phyloP scores from a whole-genome alignment of 2,329 filamentous ascomycete genomes.

The Emydomyces testavorans region DNA sequence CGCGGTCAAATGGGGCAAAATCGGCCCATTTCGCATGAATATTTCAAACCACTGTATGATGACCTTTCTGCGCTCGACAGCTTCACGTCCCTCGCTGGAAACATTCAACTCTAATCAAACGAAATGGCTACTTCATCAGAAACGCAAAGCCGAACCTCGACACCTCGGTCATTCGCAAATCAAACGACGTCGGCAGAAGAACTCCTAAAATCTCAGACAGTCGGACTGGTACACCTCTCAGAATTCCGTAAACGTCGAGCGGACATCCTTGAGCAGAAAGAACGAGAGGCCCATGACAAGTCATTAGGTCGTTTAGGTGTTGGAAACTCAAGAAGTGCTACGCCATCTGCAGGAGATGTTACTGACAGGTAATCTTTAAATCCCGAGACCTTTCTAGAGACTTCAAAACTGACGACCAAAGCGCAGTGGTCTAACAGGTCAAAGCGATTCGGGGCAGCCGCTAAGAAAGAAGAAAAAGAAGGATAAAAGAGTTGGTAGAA shows the following conservation, averaged over 20 bases:
- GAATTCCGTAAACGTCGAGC: conserved; percentile 94
- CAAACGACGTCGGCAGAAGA: conserved; percentile 69
- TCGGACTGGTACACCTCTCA: conserved; percentile 80
- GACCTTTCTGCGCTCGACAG: too few relatives aligned
- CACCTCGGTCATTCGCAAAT: conserved; percentile 52
- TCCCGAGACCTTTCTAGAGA: not conserved
- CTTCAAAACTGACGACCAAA: conserved; percentile 44
- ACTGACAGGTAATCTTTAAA: conserved; percentile 47
- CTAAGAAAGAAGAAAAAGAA: conserved; percentile 50
- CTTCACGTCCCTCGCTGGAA: too few relatives aligned
- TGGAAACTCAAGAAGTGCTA: conserved; percentile 40
- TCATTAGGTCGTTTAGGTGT: conserved; percentile 37
- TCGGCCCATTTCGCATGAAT: too few relatives aligned
- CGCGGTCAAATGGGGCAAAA: too few relatives aligned
- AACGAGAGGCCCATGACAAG: conserved; percentile 62
- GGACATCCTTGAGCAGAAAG: conserved; percentile 83
- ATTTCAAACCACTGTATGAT: too few relatives aligned
- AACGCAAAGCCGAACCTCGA: conserved; percentile 33
- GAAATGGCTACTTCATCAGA: conserved; percentile 24
- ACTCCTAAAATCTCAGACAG: conserved; percentile 70
- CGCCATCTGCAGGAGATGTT: conserved; percentile 36
- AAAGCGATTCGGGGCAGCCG: conserved; percentile 31
- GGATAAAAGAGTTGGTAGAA: conserved; percentile 42
- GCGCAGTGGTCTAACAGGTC: conserved; percentile 45
- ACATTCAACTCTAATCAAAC: too few relatives aligned